Evolutionary conservation across 495 filamentous ascomycete species (phyloP), one percentile per base, ranked within the genome.

Genomic region (Aspergillus coremiiformis): DNA sequence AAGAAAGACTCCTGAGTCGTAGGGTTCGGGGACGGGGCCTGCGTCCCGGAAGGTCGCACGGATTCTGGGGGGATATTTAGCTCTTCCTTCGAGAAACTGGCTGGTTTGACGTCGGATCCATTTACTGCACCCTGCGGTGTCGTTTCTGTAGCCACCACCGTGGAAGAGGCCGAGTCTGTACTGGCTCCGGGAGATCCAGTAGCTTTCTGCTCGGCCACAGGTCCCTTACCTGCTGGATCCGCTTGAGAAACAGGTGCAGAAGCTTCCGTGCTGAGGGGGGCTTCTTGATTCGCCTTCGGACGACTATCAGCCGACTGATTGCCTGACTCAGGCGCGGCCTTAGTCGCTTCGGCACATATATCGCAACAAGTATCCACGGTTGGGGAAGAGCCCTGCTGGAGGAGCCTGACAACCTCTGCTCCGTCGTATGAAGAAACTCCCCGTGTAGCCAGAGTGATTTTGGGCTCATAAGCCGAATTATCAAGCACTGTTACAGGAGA

Each of bases 1-100:
- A 96, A 98, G 71, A 98, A 97, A 7, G 85, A 90, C 66, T 96
- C 93, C 69, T 98, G 93, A 4, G 89, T 92, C 0, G 89, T 90
- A 10, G 92, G 91, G 15, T 79, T 82, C 2, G 89, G 67, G 17
- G 78, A 65, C 11, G 83, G 71, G 0, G 85, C 78, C 39, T 81
- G 76, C 0, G 74, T 75, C 39, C 72, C 65, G 11, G 80, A 71
- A 7, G 75, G 53, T 64, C 79, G 78, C 57, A 65, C 76, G 50
- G 73, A 64, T 48, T 75, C 66, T 10, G 58, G 41, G 10, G 60
- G 41, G 35, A 29, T 57, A 26, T 60, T 61, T 7, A 61, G 61
- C 21, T 71, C 68, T 32, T 73, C 66, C 55, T 67, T 73, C 12
- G 58, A 19, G 17, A 29, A 7, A 20, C 17, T 39, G 1, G 52